A percentile compares a stretch with the other conserved stretches of the same genome.
Conservation (phyloP, 2,329 filamentous ascomycete genomes). For the Aspergillus novofumigatus region DNA sequence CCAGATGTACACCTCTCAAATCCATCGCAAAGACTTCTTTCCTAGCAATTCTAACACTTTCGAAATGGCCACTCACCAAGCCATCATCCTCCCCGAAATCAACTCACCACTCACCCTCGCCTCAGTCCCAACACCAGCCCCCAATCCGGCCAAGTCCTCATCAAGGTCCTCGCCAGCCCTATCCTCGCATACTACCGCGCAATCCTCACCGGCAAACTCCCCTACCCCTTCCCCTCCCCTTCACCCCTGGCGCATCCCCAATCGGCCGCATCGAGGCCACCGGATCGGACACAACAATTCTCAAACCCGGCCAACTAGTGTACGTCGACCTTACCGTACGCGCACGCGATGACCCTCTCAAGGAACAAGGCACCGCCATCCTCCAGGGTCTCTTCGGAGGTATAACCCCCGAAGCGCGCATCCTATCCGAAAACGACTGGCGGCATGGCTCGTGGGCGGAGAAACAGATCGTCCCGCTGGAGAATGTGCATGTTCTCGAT, state of each 20-base stretch:
- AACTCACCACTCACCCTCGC: too few species aligned
- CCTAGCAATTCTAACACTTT: too few species aligned
- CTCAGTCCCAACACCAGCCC: constrained; percentile 30
- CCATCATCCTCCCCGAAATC: too few species aligned
- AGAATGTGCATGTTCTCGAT: constrained; percentile 33
- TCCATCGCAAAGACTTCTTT: too few species aligned
- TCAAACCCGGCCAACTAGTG: constrained; percentile 40
- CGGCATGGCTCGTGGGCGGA: constrained; percentile 36
- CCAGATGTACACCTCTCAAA: too few species aligned
- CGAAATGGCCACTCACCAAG: too few species aligned
- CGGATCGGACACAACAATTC: constrained; percentile 33
- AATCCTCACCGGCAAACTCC: constrained; percentile 38
- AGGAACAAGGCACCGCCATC: constrained; percentile 11
- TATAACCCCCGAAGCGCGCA: constrained; percentile 28
- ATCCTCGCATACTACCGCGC: constrained; percentile 41
- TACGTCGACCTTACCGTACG: constrained; percentile 34
- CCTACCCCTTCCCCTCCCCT: constrained; percentile 29
- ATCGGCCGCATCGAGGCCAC: constrained; percentile 36
- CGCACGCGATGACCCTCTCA: constrained; percentile 33
- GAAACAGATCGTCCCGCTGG: constrained; percentile 33
- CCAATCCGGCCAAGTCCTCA: constrained; percentile 36
- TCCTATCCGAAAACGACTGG: constrained; percentile 23
- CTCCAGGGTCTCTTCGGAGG: constrained; percentile 22
- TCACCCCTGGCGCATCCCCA: constrained; percentile 32
- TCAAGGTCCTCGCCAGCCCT: constrained; percentile 35